Evolutionary conservation across 768 basidiomycete species (phyloP).

Genomic region (Agaricus bisporus): DNA sequence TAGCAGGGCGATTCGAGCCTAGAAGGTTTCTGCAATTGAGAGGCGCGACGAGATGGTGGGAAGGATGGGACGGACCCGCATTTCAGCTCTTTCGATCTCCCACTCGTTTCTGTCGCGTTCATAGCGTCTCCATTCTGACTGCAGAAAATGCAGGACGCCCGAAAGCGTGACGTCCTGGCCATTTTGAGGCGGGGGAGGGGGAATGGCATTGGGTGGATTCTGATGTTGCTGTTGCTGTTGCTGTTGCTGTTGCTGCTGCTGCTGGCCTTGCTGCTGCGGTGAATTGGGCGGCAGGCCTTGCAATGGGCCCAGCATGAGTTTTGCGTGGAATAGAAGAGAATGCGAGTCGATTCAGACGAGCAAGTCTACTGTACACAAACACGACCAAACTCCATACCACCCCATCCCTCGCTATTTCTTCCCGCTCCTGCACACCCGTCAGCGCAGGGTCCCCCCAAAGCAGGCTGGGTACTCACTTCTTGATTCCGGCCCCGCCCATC

Average conservation of each 20-base stretch:
- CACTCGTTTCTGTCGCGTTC: slow-evolving; percentile 99
- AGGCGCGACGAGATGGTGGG: slow-evolving; percentile 20
- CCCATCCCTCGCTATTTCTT: slow-evolving; percentile 45
- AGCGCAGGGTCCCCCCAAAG: background rate
- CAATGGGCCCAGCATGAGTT: slow-evolving; percentile 65
- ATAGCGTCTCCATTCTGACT: slow-evolving; percentile 96
- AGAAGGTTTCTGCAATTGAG: slow-evolving; percentile 17
- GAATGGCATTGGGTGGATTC: slow-evolving; percentile 48
- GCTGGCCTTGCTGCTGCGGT: slow-evolving; percentile 57
- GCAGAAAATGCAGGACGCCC: slow-evolving; percentile 92
- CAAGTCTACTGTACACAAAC: slow-evolving; percentile 28
- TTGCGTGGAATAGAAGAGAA: slow-evolving; percentile 13
- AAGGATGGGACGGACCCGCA: slow-evolving; percentile 67
- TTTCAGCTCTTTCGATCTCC: slow-evolving; percentile 99
- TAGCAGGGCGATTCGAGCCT: slow-evolving; percentile 95
- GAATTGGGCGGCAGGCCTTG: slow-evolving; percentile 55
- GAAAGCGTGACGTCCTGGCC: slow-evolving; percentile 92
- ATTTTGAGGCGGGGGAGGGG: slow-evolving; percentile 75
- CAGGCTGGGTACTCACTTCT: slow-evolving; percentile 60
- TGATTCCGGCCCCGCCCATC: slow-evolving; percentile 69
- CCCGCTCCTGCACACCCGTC: slow-evolving; percentile 43
- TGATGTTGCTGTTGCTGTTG: slow-evolving; percentile 47
- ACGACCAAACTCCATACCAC: slow-evolving; percentile 25
- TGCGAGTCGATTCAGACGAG: slow-evolving; percentile 15
- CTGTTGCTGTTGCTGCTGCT: slow-evolving; percentile 57